phyloP scores from a whole-genome alignment of 2,329 filamentous ascomycete genomes.

The Botryotinia calthae region DNA sequence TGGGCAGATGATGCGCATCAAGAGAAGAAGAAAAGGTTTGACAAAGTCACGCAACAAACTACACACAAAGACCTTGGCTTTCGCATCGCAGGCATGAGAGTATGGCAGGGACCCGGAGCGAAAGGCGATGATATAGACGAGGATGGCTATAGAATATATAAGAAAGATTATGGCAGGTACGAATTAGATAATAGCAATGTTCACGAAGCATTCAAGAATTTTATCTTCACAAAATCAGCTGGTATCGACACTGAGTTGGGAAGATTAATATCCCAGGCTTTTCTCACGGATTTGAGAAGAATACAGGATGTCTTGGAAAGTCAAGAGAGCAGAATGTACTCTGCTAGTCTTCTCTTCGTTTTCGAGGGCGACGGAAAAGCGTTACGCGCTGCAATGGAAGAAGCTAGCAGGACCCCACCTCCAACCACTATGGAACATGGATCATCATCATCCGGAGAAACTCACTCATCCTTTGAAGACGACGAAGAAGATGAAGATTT shows the following conservation, averaged over 20 bases:
- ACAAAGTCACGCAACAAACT: conserved; percentile 56
- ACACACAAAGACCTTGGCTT: conserved; percentile 61
- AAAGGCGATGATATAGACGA: conserved; percentile 51
- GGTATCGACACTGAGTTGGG: conserved; percentile 59
- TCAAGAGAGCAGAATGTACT: conserved; percentile 64
- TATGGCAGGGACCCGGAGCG: conserved; percentile 57
- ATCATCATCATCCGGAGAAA: conserved; percentile 34
- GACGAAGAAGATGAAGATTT: conserved; percentile 55
- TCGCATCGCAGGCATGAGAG: conserved; percentile 63
- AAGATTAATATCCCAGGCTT: conserved; percentile 53
- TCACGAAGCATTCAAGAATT: conserved; percentile 52
- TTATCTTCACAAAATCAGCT: conserved; percentile 56
- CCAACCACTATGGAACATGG: conserved; percentile 32
- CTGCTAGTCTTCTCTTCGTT: conserved; percentile 53
- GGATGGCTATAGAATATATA: conserved; percentile 57
- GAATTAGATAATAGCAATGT: conserved; percentile 54
- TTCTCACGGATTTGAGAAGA: conserved; percentile 51
- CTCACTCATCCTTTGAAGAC: conserved; percentile 31
- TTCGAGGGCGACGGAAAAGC: conserved; percentile 62
- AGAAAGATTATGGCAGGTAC: conserved; percentile 60
- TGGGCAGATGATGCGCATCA: conserved; percentile 73
- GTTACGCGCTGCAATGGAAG: conserved; percentile 43
- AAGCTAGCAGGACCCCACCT: conserved; percentile 36
- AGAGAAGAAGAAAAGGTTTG: conserved; percentile 59
- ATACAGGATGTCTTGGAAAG: conserved; percentile 53